Evolutionary conservation across 805 yeast species (phyloP), one percentile per base, ranked within the genome.

Genomic region (Candida boidinii): DNA sequence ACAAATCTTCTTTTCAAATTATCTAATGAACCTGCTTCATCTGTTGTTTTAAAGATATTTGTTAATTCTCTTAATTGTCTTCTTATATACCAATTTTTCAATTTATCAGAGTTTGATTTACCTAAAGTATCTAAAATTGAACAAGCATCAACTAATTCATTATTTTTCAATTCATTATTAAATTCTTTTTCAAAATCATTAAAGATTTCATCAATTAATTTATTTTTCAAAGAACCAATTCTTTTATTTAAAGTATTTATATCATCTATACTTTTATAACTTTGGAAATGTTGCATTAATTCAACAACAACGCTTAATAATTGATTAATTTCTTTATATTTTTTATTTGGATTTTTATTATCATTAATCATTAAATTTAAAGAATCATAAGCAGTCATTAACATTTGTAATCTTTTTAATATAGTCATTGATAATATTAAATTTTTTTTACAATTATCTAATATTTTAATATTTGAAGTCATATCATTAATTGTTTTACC

Each of bases 11-110:
- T 64, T 20, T 75, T 69, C 32, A 92, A 58, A 54, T 92, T 92
- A 38, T 92, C 98, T 38, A 92, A 60, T 5, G 94, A 80, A 1
- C 96, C 96, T 0, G 98, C 98, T 56, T 92, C 98, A 45, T 87
- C 96, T 11, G 76, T 67, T 8, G 77, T 66, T 34, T 75, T 70
- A 58, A 92, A 92, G 9, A 92, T 85, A 16, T 73, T 60, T 23
- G 69, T 69, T 28, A 90, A 75, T 46, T 90, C 97, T 46, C 70
- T 71, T 33, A 92, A 62, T 40, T 80, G 76, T 20, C 65, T 65
- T 35, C 70, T 73, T 38, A 82, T 70, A 53, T 81, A 84, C 90
- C 94, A 85, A 29, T 68, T 72, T 7, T 76, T 56, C 29, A 90
- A 63, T 46, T 77, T 73, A 31, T 72, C 73, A 30, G 66, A 69